Evolutionary conservation across 305 asterid species (phyloP).

Genomic region (Plantago coronopus): DNA sequence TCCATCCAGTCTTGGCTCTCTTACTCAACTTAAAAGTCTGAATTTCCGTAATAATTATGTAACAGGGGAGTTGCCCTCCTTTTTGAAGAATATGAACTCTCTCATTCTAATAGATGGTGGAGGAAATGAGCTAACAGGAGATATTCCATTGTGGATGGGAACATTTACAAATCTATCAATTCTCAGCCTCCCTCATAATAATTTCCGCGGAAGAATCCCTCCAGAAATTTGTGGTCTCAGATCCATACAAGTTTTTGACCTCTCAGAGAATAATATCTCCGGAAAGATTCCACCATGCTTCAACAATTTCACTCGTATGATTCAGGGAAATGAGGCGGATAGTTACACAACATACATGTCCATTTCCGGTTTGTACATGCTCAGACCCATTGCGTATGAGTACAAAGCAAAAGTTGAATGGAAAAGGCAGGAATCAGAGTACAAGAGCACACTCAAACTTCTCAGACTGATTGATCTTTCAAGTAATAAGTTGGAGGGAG

Average conservation of each 20-base stretch:
- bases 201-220: not conserved
- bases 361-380: too few relatives aligned
- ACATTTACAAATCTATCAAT: conserved; percentile 24
- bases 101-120: conserved; percentile 24
- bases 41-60: conserved; percentile 27
- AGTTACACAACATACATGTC: too few relatives aligned
- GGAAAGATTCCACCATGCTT: conserved; percentile 3
- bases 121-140: not conserved
- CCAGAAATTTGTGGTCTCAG: not conserved
- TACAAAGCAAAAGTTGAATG: not conserved
- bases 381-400: too few relatives aligned
- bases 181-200: not conserved
- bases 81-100: conserved; percentile 24
- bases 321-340: too few relatives aligned
- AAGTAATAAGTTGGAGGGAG: not conserved
- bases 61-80: conserved; percentile 30
- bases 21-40: conserved; percentile 10
- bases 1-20: conserved; percentile 25
- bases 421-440: not conserved
- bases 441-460: not conserved
- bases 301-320: not conserved
- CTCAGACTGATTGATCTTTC: conserved; percentile 3
- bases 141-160: not conserved
- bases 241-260: not conserved
- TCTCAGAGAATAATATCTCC: not conserved